Base-by-base conservation (phyloP, 2,329 filamentous ascomycete species). In the Xylariaceae sp. region DNA sequence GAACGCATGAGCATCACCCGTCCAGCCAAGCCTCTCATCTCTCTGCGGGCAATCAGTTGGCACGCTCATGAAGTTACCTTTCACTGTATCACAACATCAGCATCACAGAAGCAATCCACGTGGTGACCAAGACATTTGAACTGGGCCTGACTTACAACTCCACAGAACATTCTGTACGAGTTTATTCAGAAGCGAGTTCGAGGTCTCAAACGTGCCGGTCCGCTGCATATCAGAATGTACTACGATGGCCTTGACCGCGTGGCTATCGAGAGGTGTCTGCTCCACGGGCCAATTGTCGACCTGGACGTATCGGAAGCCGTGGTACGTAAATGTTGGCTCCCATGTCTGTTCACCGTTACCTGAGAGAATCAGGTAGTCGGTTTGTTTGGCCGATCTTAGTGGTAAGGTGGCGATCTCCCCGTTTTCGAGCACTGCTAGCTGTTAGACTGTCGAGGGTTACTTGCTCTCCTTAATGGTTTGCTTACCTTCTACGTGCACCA, bases 11-110 rank as follows among this genome's bases (percentile, higher is more conserved):
- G 75, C 72, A 62, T 80, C 77, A 2, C 79, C 79, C 0, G 77
- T 79, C 79, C 79, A 81, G 0, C 79, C 79, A 1, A 81, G 65
- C 1, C 79, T 72, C 65, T 82, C 79, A 54, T 82, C 79, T 17
- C 79, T 71, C 61, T 80, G 78, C 1, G 69, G 66, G 42, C 69
- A 71, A 34, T 86, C 83, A 0, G 82, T 85, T 0, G 82, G 82
- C 0, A 85, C 70, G 0, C 76, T 77, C 2, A 85, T 64, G 64
- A 86, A 85, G 63, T 86, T 86, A 0, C 82, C 82, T 34, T 77
- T 76, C 78, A 84, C 65, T 67, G 10, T 9, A 48, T 8, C 39
- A n/a, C 13, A 3, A 7, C 13, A 17, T 44, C 9, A 13, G 5
- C 13, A 45, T 45, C 37, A 42, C 37, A 42, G 9, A 17, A 37